Conservation (phyloP, 1,139 yeast genomes). For the Arxiozyma telluris region DNA sequence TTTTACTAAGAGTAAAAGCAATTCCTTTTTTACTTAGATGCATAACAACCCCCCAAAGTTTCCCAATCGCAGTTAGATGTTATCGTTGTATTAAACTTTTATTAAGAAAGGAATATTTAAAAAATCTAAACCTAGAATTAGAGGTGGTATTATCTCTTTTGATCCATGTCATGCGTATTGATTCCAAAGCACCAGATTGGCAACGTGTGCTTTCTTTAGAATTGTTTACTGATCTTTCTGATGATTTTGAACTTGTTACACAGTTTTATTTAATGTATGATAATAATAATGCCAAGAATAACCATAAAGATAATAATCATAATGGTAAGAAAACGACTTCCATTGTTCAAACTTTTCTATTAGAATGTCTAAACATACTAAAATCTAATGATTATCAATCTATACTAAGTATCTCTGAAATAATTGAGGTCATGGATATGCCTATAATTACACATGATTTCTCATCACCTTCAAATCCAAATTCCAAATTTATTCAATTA, state of each 20-base stretch:
- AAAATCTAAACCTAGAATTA: conserved; percentile 59
- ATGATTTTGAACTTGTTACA: conserved; percentile 37
- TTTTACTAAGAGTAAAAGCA: conserved; percentile 53
- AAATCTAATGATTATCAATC: conserved; percentile 31
- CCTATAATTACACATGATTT: conserved; percentile 25
- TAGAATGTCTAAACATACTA: conserved; percentile 36
- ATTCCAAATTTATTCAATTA: conserved; percentile 57
- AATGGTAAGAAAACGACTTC: conserved; percentile 41
- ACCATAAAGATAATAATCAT: conserved; percentile 41
- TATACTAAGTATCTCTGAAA: conserved; percentile 31
- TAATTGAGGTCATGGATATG: conserved; percentile 24
- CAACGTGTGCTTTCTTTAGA: conserved; percentile 66
- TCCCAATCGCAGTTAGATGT: conserved; percentile 62
- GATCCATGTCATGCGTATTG: conserved; percentile 52
- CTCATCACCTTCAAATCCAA: conserved; percentile 34
- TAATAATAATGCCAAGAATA: conserved; percentile 32
- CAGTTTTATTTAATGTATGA: neutral
- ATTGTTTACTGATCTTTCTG: conserved; percentile 51
- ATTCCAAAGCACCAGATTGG: conserved; percentile 52
- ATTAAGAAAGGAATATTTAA: conserved; percentile 47
- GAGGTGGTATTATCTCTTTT: conserved; percentile 71
- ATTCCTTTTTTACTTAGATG: conserved; percentile 68
- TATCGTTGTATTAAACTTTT: conserved; percentile 60
- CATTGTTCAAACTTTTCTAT: conserved; percentile 51
- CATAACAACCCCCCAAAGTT: conserved; percentile 53